phyloP scores from a whole-genome alignment of 371 early-diverging fungal species.

The Rhizopus delemar region DNA sequence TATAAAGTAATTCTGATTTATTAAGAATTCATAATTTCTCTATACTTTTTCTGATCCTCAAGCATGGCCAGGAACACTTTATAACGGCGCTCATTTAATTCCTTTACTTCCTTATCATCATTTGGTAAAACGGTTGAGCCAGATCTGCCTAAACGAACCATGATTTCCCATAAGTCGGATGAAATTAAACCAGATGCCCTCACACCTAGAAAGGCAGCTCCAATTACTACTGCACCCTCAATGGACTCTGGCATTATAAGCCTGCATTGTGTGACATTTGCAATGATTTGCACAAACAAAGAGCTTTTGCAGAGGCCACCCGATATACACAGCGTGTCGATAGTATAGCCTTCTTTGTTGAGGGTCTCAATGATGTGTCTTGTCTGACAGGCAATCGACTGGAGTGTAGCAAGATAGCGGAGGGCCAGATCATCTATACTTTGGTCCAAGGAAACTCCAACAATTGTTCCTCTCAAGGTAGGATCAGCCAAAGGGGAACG shows the following conservation, averaged over 20 bases:
- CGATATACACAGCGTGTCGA: constrained; percentile 66
- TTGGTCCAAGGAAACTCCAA: constrained; percentile 62
- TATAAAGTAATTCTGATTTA: neutral
- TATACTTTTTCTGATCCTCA: constrained; percentile 56
- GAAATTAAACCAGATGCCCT: constrained; percentile 48
- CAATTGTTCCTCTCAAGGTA: constrained; percentile 60
- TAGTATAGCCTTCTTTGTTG: constrained; percentile 52
- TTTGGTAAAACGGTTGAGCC: constrained; percentile 57
- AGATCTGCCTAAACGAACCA: constrained; percentile 57
- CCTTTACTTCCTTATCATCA: constrained; percentile 27
- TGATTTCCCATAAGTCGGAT: constrained; percentile 53
- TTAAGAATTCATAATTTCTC: constrained; percentile 48
- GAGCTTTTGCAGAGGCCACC: constrained; percentile 72
- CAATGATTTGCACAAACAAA: constrained; percentile 63
- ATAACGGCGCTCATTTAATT: constrained; percentile 57
- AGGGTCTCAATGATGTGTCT: constrained; percentile 62
- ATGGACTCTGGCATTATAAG: constrained; percentile 61
- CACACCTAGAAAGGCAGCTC: constrained; percentile 70
- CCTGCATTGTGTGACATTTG: constrained; percentile 58
- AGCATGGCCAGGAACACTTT: constrained; percentile 63
- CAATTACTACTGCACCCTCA: constrained; percentile 70
- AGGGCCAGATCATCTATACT: constrained; percentile 59
- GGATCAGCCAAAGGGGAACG: constrained; percentile 76
- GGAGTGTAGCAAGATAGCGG: constrained; percentile 65
- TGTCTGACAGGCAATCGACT: constrained; percentile 67